Evolutionary conservation across 306 rosid genomes (phyloP), one percentile per base, ranked within the genome.

Genomic region (Vachellia collinsii): DNA sequence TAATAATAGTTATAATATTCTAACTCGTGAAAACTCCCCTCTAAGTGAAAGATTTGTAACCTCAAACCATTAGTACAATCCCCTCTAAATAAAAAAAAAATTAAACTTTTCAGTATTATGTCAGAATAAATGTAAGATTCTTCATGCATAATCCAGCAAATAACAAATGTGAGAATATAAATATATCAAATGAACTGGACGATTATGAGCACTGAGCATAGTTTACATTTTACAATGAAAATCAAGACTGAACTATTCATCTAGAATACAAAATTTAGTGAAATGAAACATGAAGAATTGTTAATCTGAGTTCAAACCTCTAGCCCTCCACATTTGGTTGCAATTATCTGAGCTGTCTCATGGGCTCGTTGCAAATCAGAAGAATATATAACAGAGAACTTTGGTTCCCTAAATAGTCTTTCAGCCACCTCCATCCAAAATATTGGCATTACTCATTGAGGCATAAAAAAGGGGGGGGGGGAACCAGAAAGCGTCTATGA

Each of bases 311-410:
- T 56, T 77, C 89, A 72, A 85, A 95, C 99, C 97, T 93, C 92
- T 17, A 83, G 63, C 76, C 88, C 89, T 76, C 93, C 91, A 72
- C 98, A 93, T 66, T 65, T 83, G 73, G 92, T 75, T 37, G 99
- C 99, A 83, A 95, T 90, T 42, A 73, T 83, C 88, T 89, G 91
- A 42, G 97, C 98, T 68, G 99, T 95, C 80, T 93, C 97, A 71
- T 51, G 84, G 59, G 98, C 99, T 84, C 99, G 84, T 85, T 89
- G 87, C 83, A 95, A 92, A 87, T 95, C 99, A 61, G 98, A 95
- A 47, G 98, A 86, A 88, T 90, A 95, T 42, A 93, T 83, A 34
- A 54, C 88, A 72, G 94, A 91, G 84, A 91, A 38, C 82, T 87
- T 87, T 54, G 92, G 75, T 75, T 90, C 99, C 91, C 71, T 86